These are phyloP conservation scores for Dictyostelium citrinum DNA, from an alignment of 78 protist species.

Conservation along the genomic window DNA sequence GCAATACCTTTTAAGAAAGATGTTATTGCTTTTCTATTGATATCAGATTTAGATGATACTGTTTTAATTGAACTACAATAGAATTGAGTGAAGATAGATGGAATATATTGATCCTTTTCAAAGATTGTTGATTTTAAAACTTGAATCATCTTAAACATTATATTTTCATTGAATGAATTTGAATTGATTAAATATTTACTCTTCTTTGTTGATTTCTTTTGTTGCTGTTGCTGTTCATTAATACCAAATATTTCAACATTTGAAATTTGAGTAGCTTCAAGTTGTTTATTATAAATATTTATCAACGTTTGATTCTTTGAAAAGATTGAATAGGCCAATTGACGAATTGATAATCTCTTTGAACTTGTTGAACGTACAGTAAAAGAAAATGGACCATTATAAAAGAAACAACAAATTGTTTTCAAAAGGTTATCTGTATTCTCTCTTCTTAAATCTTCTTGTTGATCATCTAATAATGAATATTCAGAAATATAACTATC, in stretches of 20 bases:
- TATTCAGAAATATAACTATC: slow-evolving; percentile 1
- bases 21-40: neutral
- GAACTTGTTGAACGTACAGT: slow-evolving; percentile 26
- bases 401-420: slow-evolving; percentile 13
- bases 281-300: neutral
- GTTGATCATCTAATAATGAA: neutral
- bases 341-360: neutral
- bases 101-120: slow-evolving; percentile 26
- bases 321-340: neutral
- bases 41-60: neutral
- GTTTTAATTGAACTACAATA: neutral
- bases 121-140: neutral
- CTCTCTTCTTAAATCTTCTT: slow-evolving; percentile 11
- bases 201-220: neutral
- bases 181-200: neutral
- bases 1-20: slow-evolving; percentile 6
- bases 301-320: neutral
- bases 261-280: neutral
- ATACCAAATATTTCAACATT: neutral
- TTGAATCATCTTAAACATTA: neutral
- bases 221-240: neutral
- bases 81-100: slow-evolving; percentile 22
- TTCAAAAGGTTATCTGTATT: neutral
- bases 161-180: neutral
- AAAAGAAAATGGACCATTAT: slow-evolving; percentile 49